These are phyloP conservation scores for Bruguiera parviflora DNA, from an alignment of 345 rosid genomes.

Conservation along the genomic window DNA sequence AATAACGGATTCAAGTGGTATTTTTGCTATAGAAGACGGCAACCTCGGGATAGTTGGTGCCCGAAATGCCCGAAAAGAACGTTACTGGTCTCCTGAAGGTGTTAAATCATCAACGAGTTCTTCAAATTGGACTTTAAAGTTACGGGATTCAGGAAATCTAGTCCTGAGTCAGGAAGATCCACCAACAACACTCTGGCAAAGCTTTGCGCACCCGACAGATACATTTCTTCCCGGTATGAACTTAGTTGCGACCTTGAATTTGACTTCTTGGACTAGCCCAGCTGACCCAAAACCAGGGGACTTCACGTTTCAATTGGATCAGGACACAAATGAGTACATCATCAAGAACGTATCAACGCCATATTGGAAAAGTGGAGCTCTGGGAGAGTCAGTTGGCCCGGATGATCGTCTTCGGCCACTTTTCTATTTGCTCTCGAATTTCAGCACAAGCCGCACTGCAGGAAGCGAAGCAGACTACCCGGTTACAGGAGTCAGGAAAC, in stretches of 20 bases:
- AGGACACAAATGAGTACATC: slow-evolving; percentile 24
- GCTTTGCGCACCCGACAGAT: slow-evolving; percentile 20
- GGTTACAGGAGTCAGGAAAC: too few species aligned
- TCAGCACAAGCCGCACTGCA: slow-evolving; percentile 7
- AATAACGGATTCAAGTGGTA: not conserved
- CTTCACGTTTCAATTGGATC: slow-evolving; percentile 46
- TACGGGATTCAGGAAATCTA: slow-evolving; percentile 44
- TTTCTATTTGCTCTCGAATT: slow-evolving; percentile 43
- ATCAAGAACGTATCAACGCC: slow-evolving; percentile 27
- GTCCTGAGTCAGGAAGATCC: slow-evolving; percentile 11
- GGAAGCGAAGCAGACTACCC: too few species aligned
- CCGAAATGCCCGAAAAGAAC: not conserved
- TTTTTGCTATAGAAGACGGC: slow-evolving; percentile 5
- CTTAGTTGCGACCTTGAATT: slow-evolving; percentile 28
- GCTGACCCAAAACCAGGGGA: slow-evolving; percentile 60
- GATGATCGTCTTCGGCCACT: slow-evolving; percentile 38
- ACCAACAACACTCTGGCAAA: not conserved
- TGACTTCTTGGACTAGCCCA: slow-evolving; percentile 52
- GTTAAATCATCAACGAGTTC: slow-evolving; percentile 8
- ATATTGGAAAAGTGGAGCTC: slow-evolving; percentile 49
- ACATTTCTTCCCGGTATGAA: slow-evolving; percentile 21
- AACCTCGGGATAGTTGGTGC: slow-evolving; percentile 7
- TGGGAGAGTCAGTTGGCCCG: slow-evolving; percentile 23
- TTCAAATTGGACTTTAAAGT: slow-evolving; percentile 14
- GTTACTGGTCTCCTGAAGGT: slow-evolving; percentile 4